Conservation (phyloP, 768 basidiomycete genomes). For the Coprinopsis cinerea region DNA sequence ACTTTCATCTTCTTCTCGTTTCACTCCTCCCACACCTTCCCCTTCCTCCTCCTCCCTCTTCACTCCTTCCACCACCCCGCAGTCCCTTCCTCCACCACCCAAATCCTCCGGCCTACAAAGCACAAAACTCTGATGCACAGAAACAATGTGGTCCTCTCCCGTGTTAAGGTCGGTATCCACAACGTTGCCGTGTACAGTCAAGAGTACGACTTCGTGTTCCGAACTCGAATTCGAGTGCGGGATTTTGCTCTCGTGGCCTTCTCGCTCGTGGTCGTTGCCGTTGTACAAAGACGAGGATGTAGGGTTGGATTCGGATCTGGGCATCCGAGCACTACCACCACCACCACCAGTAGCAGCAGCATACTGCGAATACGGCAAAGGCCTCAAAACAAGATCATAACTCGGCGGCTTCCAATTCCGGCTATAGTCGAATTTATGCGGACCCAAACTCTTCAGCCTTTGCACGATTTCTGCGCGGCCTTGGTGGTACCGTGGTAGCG, state of each 20-base stretch:
- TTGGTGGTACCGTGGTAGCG: neutral
- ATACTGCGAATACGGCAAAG: neutral
- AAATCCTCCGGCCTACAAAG: constrained; percentile 4
- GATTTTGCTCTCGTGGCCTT: neutral
- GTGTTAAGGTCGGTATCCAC: neutral
- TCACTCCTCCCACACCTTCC: neutral
- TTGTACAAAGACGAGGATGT: neutral
- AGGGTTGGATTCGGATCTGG: neutral
- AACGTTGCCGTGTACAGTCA: constrained; percentile 3
- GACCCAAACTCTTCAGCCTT: neutral
- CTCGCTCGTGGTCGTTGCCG: neutral
- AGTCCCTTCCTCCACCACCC: neutral
- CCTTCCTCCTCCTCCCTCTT: neutral
- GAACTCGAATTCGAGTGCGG: neutral
- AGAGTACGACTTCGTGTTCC: neutral
- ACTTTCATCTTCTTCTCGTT: neutral
- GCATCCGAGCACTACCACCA: neutral
- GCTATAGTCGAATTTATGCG: neutral
- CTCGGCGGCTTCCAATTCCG: neutral
- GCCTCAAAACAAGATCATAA: neutral
- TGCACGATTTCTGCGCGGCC: neutral
- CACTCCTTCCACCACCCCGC: neutral
- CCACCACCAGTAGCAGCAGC: neutral
- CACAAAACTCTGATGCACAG: constrained; percentile 8
- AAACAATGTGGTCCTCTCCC: constrained; percentile 5